Base-by-base conservation (phyloP, 805 yeast species). In the Candida parachauliodes region DNA sequence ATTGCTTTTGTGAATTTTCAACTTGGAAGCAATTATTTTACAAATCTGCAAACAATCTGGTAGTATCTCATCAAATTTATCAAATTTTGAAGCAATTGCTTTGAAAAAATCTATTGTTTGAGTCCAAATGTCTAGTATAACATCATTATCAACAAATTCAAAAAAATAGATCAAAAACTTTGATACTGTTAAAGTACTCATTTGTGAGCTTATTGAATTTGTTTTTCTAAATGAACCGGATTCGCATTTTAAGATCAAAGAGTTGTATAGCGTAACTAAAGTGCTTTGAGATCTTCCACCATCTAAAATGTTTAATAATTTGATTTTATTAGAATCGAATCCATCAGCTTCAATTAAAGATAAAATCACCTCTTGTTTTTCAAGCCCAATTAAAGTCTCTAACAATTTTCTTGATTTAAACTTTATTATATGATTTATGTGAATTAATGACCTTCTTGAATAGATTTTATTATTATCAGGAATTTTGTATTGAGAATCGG, bases 201-300 rank as follows among this genome's bases (percentile, higher is more conserved):
- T 54, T 8, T 65, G 65, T 11, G 73, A 67, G 18, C 68, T 66
- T 47, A 79, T 50, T 1, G 77, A 64, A 0, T 86, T 75, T 37
- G 60, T 62, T 8, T 56, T 42, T n/a, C 47, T 45, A 11, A 59
- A 68, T 0, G 54, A 56, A 33, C 50, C 56, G 0, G 71, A 67
- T 21, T 55, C 50, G 37, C 76, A 64, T 41, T 83, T 62, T 8
- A 77, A 62, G 16, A 59, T 52, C 22, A 83, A 66, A 0, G 85
- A 66, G 40, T 75, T 69, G 46, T 86, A 66, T 4, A 88, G 61
- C 47, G 76, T 72, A 0, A 94, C 89, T 10, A 88, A 62, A 0
- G 94, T 83, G 4, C 76, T 50, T 40, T 79, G 84, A 0, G 95
- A 84, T 45, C 85, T 76, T 6, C 95, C 83, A 0, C 93, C 91